Evolutionary conservation across 306 rosid species (phyloP).

Genomic region (Medicago lupulina): DNA sequence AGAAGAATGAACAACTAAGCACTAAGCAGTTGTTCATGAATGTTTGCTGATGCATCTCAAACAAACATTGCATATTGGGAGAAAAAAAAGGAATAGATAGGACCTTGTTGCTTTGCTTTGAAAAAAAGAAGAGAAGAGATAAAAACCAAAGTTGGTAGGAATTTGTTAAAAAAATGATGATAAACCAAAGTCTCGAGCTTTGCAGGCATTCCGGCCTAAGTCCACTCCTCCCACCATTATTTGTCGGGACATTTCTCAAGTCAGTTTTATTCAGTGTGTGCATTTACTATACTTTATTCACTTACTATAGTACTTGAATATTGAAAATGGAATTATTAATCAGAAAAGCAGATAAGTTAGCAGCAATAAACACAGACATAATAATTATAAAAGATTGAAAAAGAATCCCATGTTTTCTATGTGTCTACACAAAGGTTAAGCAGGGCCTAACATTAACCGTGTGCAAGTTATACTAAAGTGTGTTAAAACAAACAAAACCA

Average conservation of each 20-base stretch:
- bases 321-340: not conserved
- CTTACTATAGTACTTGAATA: conserved; percentile 30
- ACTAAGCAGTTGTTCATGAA: not conserved
- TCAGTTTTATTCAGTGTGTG: conserved; percentile 42
- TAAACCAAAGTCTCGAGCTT: conserved; percentile 66
- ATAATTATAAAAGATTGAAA: conserved; percentile 38
- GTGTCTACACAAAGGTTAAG: conserved; percentile 34
- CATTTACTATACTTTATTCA: conserved; percentile 38
- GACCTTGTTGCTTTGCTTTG: conserved; percentile 37
- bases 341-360: conserved; percentile 25
- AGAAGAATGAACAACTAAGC: not conserved
- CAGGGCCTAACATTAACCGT: conserved; percentile 27
- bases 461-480: conserved; percentile 38
- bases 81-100: conserved; percentile 43
- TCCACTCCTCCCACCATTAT: conserved; percentile 65
- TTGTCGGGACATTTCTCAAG: conserved; percentile 66
- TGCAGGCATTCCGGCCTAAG: conserved; percentile 65
- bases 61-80: conserved; percentile 31
- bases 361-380: conserved; percentile 34
- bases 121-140: conserved; percentile 40
- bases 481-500: conserved; percentile 49
- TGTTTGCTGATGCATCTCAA: conserved; percentile 16
- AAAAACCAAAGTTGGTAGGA: conserved; percentile 52
- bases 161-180: conserved; percentile 57
- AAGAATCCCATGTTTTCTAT: conserved; percentile 49